A percentile compares a stretch with the other conserved stretches of the same genome.
Conservation (phyloP, 495 filamentous ascomycete genomes). For the Penicillium canescens region DNA sequence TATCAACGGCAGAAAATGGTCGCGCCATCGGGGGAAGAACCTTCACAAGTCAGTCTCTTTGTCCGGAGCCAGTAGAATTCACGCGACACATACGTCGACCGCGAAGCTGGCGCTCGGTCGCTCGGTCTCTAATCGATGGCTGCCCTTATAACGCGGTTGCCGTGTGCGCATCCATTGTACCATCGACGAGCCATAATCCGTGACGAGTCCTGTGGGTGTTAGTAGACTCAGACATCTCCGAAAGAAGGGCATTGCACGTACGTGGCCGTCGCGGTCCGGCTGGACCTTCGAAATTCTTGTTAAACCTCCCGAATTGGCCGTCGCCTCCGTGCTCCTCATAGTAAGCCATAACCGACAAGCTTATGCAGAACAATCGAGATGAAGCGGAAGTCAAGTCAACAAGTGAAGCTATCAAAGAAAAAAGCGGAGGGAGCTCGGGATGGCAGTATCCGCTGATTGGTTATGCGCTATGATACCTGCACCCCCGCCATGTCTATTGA, state of each 20-base stretch:
- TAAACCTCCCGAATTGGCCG: slow-evolving; percentile 31
- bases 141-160: slow-evolving; percentile 70
- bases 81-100: slow-evolving; percentile 68
- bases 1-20: slow-evolving; percentile 69
- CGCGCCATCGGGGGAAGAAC: slow-evolving; percentile 84
- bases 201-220: slow-evolving; percentile 60
- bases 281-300: slow-evolving; percentile 39
- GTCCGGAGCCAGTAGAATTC: background rate
- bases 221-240: slow-evolving; percentile 5
- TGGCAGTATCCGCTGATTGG: slow-evolving; percentile 23
- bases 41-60: slow-evolving; percentile 42
- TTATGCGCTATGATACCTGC: slow-evolving; percentile 21
- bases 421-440: slow-evolving; percentile 17
- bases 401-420: slow-evolving; percentile 1
- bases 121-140: slow-evolving; percentile 69
- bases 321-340: slow-evolving; percentile 45
- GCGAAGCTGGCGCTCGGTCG: slow-evolving; percentile 85
- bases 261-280: slow-evolving; percentile 44
- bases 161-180: slow-evolving; percentile 91
- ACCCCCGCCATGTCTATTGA: background rate
- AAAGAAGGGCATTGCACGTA: slow-evolving; percentile 24
- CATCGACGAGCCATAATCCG: slow-evolving; percentile 92
- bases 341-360: slow-evolving; percentile 33
- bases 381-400: background rate
- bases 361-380: background rate